Evolutionary conservation across 257 asterid species (phyloP), one percentile per base, ranked within the genome.

Genomic region (Marsdenia floribunda): DNA sequence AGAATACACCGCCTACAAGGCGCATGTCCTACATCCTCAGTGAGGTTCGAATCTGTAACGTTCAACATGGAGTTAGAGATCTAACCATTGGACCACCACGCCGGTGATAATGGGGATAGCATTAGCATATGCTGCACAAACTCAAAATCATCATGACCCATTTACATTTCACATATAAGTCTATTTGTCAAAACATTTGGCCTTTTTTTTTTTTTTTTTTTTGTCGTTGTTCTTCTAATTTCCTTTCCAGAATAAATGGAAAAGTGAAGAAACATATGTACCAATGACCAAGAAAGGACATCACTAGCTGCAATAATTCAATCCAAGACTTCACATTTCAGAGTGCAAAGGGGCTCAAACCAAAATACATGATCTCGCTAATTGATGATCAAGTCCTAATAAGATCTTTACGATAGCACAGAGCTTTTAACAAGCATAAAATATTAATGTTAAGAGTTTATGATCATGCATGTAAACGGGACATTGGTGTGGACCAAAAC

Each of bases 101-200:
- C n/a, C n/a, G n/a, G n/a, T n/a, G n/a, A n/a, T n/a, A n/a, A n/a
- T n/a, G n/a, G n/a, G n/a, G n/a, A n/a, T n/a, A n/a, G n/a, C n/a
- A n/a, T n/a, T n/a, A 79, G 85, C 98, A 95, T 81, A 83, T 75
- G 68, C 99, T 92, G 91, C 85, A 84, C 68, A 74, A 68, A 70
- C 42, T 66, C 70, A 61, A 63, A 74, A 60, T 61, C 47, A 75
- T 52, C 38, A 67, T 6, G 21, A 42, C 38, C 44, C 7, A 46
- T 35, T 42, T 24, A 22, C 46, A 66, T 66, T 66, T 66, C 16
- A 26, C 46, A 7, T 61, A 13, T 18, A 18, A 64, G 24, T 33
- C 22, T 33, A 16, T 33, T 61, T 61, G 16, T 1, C 16, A 42
- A 42, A 42, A 42, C 47, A 42, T 42, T 42, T 42, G n/a, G n/a